Conservation (phyloP, 2,329 filamentous ascomycete species). For the Beauveria sp. region DNA sequence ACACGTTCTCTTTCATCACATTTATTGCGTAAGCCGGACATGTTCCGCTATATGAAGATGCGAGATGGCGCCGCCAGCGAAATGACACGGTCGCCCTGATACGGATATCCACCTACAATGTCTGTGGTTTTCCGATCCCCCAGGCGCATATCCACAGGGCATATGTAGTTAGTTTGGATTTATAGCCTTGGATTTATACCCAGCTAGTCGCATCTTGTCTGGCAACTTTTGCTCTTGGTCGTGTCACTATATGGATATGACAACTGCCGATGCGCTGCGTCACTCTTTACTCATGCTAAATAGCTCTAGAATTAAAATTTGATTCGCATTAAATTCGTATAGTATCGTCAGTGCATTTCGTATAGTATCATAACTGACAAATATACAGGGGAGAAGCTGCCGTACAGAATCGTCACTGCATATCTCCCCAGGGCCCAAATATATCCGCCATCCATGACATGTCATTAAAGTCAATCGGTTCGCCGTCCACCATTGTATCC, state of each 20-base stretch:
- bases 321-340: background rate
- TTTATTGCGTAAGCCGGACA: background rate
- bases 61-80: background rate
- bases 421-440: conserved; percentile 31
- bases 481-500: conserved; percentile 14
- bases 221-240: background rate
- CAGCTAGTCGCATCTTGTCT: background rate
- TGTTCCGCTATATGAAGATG: background rate
- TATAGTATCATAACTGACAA: background rate
- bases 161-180: background rate
- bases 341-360: background rate
- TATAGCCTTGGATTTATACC: background rate
- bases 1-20: too few species aligned
- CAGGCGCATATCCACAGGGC: background rate
- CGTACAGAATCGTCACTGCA: conserved; percentile 15
- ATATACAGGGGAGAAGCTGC: background rate
- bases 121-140: background rate
- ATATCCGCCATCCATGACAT: conserved; percentile 31
- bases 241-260: background rate
- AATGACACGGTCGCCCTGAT: background rate
- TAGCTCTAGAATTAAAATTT: background rate
- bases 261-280: background rate
- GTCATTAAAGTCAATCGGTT: conserved; percentile 27
- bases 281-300: background rate
- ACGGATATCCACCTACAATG: background rate